Evolutionary conservation across 768 basidiomycete species (phyloP).

Genomic region (Lentinus brumalis): DNA sequence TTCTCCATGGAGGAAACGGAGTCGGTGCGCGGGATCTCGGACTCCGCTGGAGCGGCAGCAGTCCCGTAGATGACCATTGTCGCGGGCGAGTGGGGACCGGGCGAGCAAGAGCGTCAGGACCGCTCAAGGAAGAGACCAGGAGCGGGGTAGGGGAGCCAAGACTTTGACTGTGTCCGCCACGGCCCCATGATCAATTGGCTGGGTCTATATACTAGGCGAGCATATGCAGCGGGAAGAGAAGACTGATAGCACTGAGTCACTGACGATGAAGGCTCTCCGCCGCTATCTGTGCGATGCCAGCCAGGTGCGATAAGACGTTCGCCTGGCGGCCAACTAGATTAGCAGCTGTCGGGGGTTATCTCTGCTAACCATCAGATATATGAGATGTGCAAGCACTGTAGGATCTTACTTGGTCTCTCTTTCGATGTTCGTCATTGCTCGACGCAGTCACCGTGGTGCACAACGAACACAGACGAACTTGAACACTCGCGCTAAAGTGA

Average conservation of each 20-base stretch:
- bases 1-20: conserved; percentile 19
- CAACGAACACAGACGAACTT: no score
- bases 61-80: not conserved
- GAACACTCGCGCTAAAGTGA: no score
- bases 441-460: no score
- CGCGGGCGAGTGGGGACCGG: not conserved
- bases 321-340: conserved; percentile 13
- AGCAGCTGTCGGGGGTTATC: conserved; percentile 8
- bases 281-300: conserved; percentile 15
- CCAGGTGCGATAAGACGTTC: conserved; percentile 9
- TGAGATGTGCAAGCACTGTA: not conserved
- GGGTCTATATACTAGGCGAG: conserved; percentile 6
- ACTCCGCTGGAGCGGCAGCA: not conserved
- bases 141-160: not conserved
- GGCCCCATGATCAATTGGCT: not conserved
- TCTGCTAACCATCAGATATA: conserved; percentile 6
- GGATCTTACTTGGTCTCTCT: not conserved
- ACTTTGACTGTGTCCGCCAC: conserved; percentile 6
- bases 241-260: no score
- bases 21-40: conserved; percentile 14
- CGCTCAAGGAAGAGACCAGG: conserved; percentile 1
- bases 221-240: not conserved
- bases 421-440: not conserved
- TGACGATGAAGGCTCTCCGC: not conserved
- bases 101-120: not conserved